Evolutionary conservation across 139 green algal genomes (phyloP).

Genomic region (Chlamydomonas incerta): DNA sequence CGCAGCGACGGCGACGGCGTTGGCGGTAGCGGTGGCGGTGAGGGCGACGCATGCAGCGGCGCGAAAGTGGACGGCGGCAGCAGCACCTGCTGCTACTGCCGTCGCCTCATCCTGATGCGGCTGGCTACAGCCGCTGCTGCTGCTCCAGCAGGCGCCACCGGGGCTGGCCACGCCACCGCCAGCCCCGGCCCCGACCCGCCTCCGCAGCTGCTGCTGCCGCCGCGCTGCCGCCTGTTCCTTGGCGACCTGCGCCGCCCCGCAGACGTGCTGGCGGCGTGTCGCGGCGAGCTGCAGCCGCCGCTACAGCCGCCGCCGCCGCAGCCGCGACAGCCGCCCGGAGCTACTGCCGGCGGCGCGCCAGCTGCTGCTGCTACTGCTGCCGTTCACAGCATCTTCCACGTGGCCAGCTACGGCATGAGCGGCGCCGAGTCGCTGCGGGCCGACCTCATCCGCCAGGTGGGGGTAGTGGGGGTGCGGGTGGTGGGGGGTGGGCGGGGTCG

Average conservation of each 20-base stretch:
- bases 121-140: not conserved
- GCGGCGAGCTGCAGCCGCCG: not conserved
- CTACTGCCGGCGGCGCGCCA: not conserved
- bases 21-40: not conserved
- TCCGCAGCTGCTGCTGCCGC: not conserved
- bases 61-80: no score
- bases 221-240: not conserved
- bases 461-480: no score
- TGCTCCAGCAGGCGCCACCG: not conserved
- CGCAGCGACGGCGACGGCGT: not conserved
- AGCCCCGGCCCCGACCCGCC: not conserved
- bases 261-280: not conserved
- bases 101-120: no score
- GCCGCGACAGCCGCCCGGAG: no score
- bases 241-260: not conserved
- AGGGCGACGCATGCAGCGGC: not conserved
- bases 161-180: no score
- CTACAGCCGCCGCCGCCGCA: no score
- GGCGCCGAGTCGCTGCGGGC: conserved; percentile 17
- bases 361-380: not conserved
- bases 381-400: not conserved
- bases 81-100: no score
- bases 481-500: no score
- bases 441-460: not conserved
- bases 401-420: conserved; percentile 27